Conservation (phyloP, 345 rosid species). For the Murraya koenigii region DNA sequence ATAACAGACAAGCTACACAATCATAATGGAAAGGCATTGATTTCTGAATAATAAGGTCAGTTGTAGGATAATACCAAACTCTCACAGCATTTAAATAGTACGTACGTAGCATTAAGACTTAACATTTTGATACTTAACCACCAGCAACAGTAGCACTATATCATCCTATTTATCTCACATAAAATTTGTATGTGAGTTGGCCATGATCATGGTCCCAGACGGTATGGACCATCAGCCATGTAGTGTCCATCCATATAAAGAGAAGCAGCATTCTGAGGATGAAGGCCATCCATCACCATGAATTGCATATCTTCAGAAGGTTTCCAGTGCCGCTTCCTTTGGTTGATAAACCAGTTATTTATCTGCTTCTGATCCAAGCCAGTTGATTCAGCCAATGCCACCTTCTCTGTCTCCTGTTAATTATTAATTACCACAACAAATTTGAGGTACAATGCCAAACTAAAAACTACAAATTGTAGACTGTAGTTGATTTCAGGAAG, state of each 20-base stretch:
- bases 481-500: background rate
- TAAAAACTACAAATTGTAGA: background rate
- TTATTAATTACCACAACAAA: background rate
- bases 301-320: constrained; percentile 99
- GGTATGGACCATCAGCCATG: constrained; percentile 92
- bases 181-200: background rate
- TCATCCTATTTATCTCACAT: background rate
- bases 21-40: background rate
- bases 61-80: constrained; percentile 1
- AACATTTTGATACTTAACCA: constrained; percentile 4
- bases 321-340: constrained; percentile 98
- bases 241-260: constrained; percentile 89
- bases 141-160: background rate
- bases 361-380: constrained; percentile 99
- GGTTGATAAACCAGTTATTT: constrained; percentile 98
- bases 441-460: background rate
- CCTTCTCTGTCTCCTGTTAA: constrained; percentile 88
- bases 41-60: constrained; percentile 8
- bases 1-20: constrained; percentile 13
- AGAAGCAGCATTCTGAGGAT: constrained; percentile 84
- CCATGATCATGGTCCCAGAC: constrained; percentile 66
- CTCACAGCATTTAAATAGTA: background rate
- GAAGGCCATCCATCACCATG: constrained; percentile 98
- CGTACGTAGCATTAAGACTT: background rate
- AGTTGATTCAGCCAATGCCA: constrained; percentile 91